Base-by-base conservation (phyloP, 345 rosid genomes). In the Dimocarpus longan region DNA sequence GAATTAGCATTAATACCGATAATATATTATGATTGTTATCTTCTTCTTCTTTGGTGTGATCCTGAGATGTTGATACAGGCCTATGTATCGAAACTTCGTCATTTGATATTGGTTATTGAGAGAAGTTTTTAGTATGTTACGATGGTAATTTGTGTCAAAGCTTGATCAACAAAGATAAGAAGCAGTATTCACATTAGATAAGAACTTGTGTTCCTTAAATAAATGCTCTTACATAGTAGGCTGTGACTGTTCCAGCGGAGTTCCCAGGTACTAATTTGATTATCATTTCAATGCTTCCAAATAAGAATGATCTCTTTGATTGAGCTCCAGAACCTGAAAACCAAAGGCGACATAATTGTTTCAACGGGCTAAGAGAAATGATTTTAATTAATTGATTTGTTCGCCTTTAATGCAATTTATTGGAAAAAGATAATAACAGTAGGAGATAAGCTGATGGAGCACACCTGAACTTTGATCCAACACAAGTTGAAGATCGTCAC, bases 261-360 rank as follows among this genome's bases (percentile, higher is more conserved):
- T 92, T 84, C n/a, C 94, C 90, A 7, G 97, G 93, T 26, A 91
- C 93, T 82, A 90, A 86, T 85, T 94, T 92, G 87, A 94, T 91
- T 54, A 89, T 82, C 95, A 92, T 90, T 71, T 94, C 88, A n/a
- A 90, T 80, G 78, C 90, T 92, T 82, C 98, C 92, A 74, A 88
- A 90, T 84, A 94, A 85, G 78, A 90, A 92, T 40, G 89, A 69
- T 75, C 79, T 79, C 80, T 91, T 92, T 44, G 94, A 85, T 80
- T 80, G 83, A 83, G 88, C 86, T 46, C 85, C 92, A 22, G 95
- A 91, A 56, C 90, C 95, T 91, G 76, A 48, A 66, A 73, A 48
- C 44, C 19, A 76, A 63, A 40, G 43, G 60, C 7, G 26, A 28
- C 66, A 54, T 10, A 42, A 12, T 42, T 40, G 43, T 42, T 26